Evolutionary conservation across 2,329 filamentous ascomycete species (phyloP).

Genomic region (Podosphaera xanthii): DNA sequence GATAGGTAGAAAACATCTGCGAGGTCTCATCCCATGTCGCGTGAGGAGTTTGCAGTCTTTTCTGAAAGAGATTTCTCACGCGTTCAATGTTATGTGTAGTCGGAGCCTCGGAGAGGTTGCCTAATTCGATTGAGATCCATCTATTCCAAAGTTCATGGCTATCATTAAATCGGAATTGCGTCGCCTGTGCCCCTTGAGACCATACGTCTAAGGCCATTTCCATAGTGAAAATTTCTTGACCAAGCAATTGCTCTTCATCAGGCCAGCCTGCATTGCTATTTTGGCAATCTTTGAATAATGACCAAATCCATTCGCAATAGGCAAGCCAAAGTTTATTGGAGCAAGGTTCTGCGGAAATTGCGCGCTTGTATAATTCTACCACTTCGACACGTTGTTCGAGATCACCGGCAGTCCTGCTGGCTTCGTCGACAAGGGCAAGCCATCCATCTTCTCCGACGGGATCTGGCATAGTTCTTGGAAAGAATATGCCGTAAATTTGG

Average conservation of each 20-base stretch:
- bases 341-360: constrained; percentile 46
- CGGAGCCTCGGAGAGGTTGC: constrained; percentile 35
- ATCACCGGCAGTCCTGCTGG: constrained; percentile 33
- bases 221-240: constrained; percentile 48
- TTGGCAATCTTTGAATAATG: constrained; percentile 42
- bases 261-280: constrained; percentile 31
- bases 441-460: constrained; percentile 57
- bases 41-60: constrained; percentile 51
- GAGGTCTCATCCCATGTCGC: constrained; percentile 53
- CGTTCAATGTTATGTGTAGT: constrained; percentile 35
- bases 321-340: constrained; percentile 54
- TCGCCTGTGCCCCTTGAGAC: constrained; percentile 47
- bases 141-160: constrained; percentile 63
- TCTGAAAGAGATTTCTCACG: constrained; percentile 45
- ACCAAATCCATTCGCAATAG: constrained; percentile 60
- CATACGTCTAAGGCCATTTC: constrained; percentile 44
- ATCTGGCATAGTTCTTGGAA: constrained; percentile 11
- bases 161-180: constrained; percentile 51
- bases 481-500: neutral
- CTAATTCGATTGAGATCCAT: constrained; percentile 49
- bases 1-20: constrained; percentile 50
- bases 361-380: constrained; percentile 49
- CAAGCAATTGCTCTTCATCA: constrained; percentile 44
- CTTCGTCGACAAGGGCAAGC: constrained; percentile 56
- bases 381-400: constrained; percentile 45